phyloP scores from a whole-genome alignment of 2,329 filamentous ascomycete species.

The Zymoseptoria passerinii region DNA sequence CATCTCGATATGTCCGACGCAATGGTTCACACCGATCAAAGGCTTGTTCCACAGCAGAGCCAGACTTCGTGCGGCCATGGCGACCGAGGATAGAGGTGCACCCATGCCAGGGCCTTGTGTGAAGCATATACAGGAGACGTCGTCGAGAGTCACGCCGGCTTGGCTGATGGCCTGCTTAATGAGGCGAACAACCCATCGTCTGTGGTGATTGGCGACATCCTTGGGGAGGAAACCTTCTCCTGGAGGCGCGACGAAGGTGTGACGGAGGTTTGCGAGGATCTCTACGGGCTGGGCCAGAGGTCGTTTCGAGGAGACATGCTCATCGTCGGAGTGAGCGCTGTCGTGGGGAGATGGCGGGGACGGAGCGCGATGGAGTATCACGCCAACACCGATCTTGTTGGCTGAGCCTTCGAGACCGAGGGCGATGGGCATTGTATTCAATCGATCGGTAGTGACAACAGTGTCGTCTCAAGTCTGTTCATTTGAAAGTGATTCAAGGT shows the following conservation, averaged over 20 bases:
- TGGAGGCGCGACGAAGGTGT: constrained; percentile 86
- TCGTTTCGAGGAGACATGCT: constrained; percentile 12
- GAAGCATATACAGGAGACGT: constrained; percentile 90
- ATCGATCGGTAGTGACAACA: neutral
- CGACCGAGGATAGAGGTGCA: constrained; percentile 78
- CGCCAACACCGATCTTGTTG: constrained; percentile 92
- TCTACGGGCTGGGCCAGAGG: constrained; percentile 40
- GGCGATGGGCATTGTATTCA: constrained; percentile 44
- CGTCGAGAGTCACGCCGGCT: constrained; percentile 51
- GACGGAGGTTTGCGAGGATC: constrained; percentile 86
- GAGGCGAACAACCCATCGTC: constrained; percentile 72
- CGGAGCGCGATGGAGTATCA: constrained; percentile 66
- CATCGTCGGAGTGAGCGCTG: constrained; percentile 28
- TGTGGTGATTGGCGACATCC: constrained; percentile 89
- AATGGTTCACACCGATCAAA: constrained; percentile 95
- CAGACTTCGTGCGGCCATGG: constrained; percentile 74
- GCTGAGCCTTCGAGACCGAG: constrained; percentile 84
- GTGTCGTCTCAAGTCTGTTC: neutral
- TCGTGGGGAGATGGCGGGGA: constrained; percentile 28
- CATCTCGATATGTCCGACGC: constrained; percentile 98
- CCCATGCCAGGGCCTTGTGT: constrained; percentile 96
- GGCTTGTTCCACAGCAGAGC: constrained; percentile 76
- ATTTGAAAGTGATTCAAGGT: neutral
- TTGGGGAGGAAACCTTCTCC: constrained; percentile 94
- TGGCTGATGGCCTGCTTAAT: constrained; percentile 69